Evolutionary conservation across 106 monocot genomes (phyloP).

Genomic region (Allium sativum): DNA sequence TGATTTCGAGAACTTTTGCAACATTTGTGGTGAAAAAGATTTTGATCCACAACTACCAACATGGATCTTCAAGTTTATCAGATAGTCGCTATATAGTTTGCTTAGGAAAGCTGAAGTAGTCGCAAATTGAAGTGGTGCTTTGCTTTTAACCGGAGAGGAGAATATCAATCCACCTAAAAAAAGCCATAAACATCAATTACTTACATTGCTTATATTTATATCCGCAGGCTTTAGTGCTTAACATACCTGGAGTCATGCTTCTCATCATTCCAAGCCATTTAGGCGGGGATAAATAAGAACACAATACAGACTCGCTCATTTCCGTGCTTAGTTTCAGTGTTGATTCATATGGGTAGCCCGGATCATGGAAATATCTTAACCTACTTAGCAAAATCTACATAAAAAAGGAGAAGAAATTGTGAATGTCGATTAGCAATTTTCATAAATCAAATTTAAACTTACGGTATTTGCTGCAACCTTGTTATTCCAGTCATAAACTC

Average conservation of each 20-base stretch:
- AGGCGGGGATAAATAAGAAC: conserved; percentile 19
- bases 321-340: conserved; percentile 10
- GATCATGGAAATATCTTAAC: conserved; percentile 26
- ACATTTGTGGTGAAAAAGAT: neutral
- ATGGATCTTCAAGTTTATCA: conserved; percentile 6
- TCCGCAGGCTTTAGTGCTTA: no score
- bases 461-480: no score
- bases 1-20: conserved; percentile 13
- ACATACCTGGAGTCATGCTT: conserved; percentile 11
- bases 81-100: conserved; percentile 25
- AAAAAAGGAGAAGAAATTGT: neutral
- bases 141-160: conserved; percentile 1
- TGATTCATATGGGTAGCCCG: conserved; percentile 23
- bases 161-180: conserved; percentile 23
- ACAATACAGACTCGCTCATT: conserved; percentile 11
- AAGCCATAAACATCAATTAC: neutral
- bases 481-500: neutral
- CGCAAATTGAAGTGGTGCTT: conserved; percentile 11
- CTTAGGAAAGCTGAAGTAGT: conserved; percentile 21
- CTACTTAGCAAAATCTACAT: conserved; percentile 23
- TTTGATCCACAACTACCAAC: conserved; percentile 1
- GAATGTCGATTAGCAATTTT: no score
- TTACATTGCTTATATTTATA: no score
- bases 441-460: no score
- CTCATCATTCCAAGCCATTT: neutral